Percentiles rank a stretch among this genome's conserved stretches.
Conservation (phyloP, 345 rosid species). For the Cochlearia excelsa region DNA sequence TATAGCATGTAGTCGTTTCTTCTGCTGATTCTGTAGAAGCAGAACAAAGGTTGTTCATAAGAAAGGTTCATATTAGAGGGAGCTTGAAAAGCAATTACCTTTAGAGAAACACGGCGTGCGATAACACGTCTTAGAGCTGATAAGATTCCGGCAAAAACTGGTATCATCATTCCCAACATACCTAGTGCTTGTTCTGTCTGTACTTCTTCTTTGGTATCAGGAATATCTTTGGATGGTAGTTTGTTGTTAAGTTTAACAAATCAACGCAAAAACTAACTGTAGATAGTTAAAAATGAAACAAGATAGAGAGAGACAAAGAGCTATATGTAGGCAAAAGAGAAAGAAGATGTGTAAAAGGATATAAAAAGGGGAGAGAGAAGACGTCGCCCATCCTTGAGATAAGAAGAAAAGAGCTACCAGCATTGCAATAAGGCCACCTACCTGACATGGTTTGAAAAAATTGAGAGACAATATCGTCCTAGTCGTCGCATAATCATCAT, state of each 20-base stretch:
- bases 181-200: constrained; percentile 58
- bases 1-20: constrained; percentile 86
- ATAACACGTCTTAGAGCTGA: constrained; percentile 93
- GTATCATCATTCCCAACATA: constrained; percentile 69
- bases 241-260: constrained; percentile 55
- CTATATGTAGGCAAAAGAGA: constrained; percentile 11
- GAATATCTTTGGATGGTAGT: constrained; percentile 58
- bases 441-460: constrained; percentile 43
- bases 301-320: not conserved
- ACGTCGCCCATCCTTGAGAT: constrained; percentile 96
- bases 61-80: not conserved
- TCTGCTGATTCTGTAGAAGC: constrained; percentile 68
- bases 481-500: constrained; percentile 1
- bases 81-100: constrained; percentile 42
- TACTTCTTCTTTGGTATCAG: constrained; percentile 38
- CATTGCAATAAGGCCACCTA: constrained; percentile 91
- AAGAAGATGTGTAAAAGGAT: constrained; percentile 48
- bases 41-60: constrained; percentile 10
- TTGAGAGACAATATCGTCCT: constrained; percentile 3
- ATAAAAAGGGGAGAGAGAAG: constrained; percentile 79
- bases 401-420: constrained; percentile 76
- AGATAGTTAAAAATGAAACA: constrained; percentile 8
- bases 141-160: constrained; percentile 90
- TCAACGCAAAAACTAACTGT: constrained; percentile 14
- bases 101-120: constrained; percentile 88